phyloP scores from a whole-genome alignment of 139 green algal genomes.

The Picochlorum sp. region DNA sequence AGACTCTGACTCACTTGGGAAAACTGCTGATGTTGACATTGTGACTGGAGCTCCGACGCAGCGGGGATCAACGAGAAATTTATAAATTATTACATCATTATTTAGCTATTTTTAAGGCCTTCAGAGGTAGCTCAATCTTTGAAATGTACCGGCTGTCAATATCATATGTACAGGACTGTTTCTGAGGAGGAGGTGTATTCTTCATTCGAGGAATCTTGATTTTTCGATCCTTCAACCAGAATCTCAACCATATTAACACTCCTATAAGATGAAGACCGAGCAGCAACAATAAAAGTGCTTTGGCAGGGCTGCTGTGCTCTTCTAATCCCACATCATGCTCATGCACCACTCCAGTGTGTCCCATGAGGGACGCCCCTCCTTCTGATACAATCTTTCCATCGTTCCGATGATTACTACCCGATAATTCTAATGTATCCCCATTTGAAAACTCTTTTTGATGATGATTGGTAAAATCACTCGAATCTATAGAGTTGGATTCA shows the following conservation, averaged over 20 bases:
- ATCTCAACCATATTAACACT: not conserved
- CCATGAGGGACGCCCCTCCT: too few relatives aligned
- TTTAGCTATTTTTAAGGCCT: not conserved
- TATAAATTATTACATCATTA: not conserved
- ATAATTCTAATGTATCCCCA: too few relatives aligned
- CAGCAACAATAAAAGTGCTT: not conserved
- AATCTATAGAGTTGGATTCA: constrained; percentile 3
- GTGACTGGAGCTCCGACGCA: too few relatives aligned
- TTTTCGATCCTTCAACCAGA: not conserved
- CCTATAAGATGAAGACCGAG: not conserved
- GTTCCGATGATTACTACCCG: too few relatives aligned
- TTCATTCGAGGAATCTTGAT: not conserved
- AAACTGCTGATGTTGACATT: too few relatives aligned
- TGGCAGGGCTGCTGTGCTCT: too few relatives aligned
- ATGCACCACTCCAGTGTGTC: too few relatives aligned
- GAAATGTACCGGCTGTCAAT: not conserved
- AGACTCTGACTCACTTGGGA: too few relatives aligned
- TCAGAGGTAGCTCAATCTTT: constrained; percentile 2
- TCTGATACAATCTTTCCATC: too few relatives aligned
- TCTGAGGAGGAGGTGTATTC: not conserved
- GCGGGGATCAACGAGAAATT: not conserved
- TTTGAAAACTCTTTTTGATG: too few relatives aligned
- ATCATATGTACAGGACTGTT: not conserved
- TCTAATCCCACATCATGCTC: too few relatives aligned
- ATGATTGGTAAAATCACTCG: not conserved